phyloP scores from a whole-genome alignment of 2,329 filamentous ascomycete species.

The Aspergillus bombycis region DNA sequence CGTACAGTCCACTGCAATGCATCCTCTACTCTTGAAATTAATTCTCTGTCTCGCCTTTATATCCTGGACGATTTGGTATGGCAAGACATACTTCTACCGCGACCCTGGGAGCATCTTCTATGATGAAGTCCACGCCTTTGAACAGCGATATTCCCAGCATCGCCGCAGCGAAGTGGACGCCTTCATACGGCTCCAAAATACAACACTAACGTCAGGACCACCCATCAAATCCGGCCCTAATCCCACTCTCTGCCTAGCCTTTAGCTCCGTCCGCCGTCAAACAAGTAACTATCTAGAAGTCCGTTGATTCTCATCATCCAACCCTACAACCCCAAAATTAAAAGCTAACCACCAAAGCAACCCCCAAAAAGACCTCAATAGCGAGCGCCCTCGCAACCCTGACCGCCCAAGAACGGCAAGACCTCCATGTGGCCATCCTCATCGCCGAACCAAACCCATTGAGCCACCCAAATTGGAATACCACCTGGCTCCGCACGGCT shows the following conservation, averaged over 20 bases:
- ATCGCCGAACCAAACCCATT: conserved; percentile 30
- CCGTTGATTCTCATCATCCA: background rate
- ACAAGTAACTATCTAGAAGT: background rate
- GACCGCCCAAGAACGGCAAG: conserved; percentile 20
- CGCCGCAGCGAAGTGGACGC: background rate
- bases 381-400: background rate
- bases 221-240: background rate
- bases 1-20: background rate
- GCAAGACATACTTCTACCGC: background rate
- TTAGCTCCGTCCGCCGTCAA: background rate
- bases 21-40: background rate
- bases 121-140: background rate
- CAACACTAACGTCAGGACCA: background rate
- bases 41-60: background rate
- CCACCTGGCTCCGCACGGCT: conserved; percentile 27
- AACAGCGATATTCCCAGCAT: background rate
- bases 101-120: background rate
- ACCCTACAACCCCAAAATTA: background rate
- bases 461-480: conserved; percentile 29
- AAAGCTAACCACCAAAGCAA: background rate
- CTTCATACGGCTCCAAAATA: background rate
- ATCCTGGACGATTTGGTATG: background rate
- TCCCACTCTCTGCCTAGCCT: background rate
- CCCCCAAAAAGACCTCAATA: background rate
- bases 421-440: conserved; percentile 24